Percentiles rank a stretch among this genome's conserved stretches.
Conservation (phyloP, 2,329 filamentous ascomycete species). For the Alternaria brassicicola region DNA sequence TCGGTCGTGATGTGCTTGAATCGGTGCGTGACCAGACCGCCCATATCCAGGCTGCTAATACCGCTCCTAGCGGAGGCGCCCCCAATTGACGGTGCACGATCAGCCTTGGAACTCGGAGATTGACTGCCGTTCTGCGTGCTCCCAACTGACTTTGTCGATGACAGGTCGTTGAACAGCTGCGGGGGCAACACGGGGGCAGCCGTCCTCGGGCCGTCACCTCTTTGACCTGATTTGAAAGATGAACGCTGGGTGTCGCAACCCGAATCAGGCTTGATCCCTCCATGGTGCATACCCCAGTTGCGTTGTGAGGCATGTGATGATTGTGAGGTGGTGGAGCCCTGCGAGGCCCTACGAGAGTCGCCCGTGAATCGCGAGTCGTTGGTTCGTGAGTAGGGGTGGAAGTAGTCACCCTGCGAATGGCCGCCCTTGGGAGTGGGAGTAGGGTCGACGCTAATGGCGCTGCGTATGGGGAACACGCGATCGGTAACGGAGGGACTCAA, state of each 20-base stretch:
- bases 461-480: constrained; percentile 80
- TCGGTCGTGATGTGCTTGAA: constrained; percentile 80
- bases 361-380: constrained; percentile 31
- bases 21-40: constrained; percentile 68
- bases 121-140: constrained; percentile 29
- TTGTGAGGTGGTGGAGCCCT: constrained; percentile 38
- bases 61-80: constrained; percentile 44
- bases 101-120: constrained; percentile 29
- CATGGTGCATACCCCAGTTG: constrained; percentile 7
- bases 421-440: constrained; percentile 39
- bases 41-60: constrained; percentile 49
- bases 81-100: constrained; percentile 32
- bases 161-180: constrained; percentile 47
- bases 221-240: constrained; percentile 4
- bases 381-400: constrained; percentile 39
- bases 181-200: constrained; percentile 28
- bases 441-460: constrained; percentile 74
- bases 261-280: constrained; percentile 8
- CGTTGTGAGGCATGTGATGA: constrained; percentile 35
- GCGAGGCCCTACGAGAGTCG: constrained; percentile 35
- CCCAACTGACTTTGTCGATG: constrained; percentile 35
- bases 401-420: constrained; percentile 43
- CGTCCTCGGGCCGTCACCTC: constrained; percentile 14
- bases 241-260: constrained; percentile 6
- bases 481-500: constrained; percentile 57